Base-by-base conservation (phyloP, 768 basidiomycete species). In the Sarcodon sp. region DNA sequence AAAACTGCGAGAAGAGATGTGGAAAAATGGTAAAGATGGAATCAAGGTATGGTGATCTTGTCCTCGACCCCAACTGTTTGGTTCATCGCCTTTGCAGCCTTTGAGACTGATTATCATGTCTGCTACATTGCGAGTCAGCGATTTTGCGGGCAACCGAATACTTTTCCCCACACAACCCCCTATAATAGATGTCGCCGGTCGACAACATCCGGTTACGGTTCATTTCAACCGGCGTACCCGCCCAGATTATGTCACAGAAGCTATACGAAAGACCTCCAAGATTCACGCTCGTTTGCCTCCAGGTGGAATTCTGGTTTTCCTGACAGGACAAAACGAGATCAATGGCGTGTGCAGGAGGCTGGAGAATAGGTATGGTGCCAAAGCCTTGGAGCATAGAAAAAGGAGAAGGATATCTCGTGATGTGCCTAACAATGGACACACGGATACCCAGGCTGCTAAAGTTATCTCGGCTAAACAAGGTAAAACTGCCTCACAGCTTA, bases 321-420 rank as follows among this genome's bases (percentile, higher is more conserved):
- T 98, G 53, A 98, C 96, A 0, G 96, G 96, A 16, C 94, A 97
- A 64, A 87, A 88, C 52, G 96, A 99, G 66, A 98, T 99, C 55
- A 70, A 72, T 11, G 83, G 84, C 3, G 77, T 96, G 2, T 93
- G 89, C 60, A 72, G 77, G 57, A 83, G 79, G 58, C 64, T 99
- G 46, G 86, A 93, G 58, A 76, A 77, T 41, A 79, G 71, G 57
- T 97, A 85, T 57, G 79, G 90, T 1, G 59, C 61, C 48, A 82
- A 77, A 58, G 80, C 79, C 7, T 63, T 87, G 32, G 69, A 76
- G 47, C 69, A 68, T 44, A 75, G 74, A 57, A 69, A 65, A 55
- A 70, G 60, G 55, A 67, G 59, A 53, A 59, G 60, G 56, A 50
- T 55, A 53, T 33, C 45, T 55, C 36, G 53, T 58, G 16, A 59